Conservation (phyloP, 352 stramenopile genomes). For the Globisporangium solare region DNA sequence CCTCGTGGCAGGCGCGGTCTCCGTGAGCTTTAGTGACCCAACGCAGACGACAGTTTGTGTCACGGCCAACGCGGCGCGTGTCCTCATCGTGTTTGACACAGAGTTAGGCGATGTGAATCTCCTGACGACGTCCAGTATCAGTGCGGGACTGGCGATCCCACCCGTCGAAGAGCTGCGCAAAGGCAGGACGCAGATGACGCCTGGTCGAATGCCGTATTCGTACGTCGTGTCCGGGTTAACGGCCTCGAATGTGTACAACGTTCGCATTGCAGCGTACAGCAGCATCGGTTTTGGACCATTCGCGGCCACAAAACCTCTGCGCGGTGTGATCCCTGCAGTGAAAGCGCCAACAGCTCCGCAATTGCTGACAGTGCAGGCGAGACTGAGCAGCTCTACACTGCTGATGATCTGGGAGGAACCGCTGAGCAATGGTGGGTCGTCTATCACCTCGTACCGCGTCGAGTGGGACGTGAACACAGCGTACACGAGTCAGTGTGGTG, state of each 20-base stretch:
- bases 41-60: slow-evolving; percentile 47
- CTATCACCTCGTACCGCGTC: slow-evolving; percentile 85
- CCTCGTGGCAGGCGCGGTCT: slow-evolving; percentile 50
- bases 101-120: slow-evolving; percentile 43
- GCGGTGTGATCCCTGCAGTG: slow-evolving; percentile 28
- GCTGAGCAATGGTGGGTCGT: slow-evolving; percentile 71
- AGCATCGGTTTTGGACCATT: slow-evolving; percentile 89
- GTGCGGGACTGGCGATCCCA: slow-evolving; percentile 6
- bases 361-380: slow-evolving; percentile 74
- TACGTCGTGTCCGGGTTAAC: slow-evolving; percentile 79
- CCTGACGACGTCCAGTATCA: slow-evolving; percentile 13
- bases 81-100: slow-evolving; percentile 60
- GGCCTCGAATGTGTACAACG: slow-evolving; percentile 76
- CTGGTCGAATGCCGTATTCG: slow-evolving; percentile 79
- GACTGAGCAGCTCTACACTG: slow-evolving; percentile 54
- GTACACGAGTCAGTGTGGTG: slow-evolving; percentile 80
- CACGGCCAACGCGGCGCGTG: slow-evolving; percentile 15
- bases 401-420: slow-evolving; percentile 78
- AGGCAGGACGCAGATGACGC: slow-evolving; percentile 40
- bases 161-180: slow-evolving; percentile 39
- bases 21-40: slow-evolving; percentile 33
- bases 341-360: slow-evolving; percentile 61
- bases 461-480: slow-evolving; percentile 92
- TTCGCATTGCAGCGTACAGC: slow-evolving; percentile 93
- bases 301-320: slow-evolving; percentile 28